A percentile compares a stretch with the other conserved stretches of the same genome.
These are phyloP conservation scores for Trichophaea hybrida DNA, from an alignment of 2,329 filamentous ascomycete genomes.

Conservation along the genomic window DNA sequence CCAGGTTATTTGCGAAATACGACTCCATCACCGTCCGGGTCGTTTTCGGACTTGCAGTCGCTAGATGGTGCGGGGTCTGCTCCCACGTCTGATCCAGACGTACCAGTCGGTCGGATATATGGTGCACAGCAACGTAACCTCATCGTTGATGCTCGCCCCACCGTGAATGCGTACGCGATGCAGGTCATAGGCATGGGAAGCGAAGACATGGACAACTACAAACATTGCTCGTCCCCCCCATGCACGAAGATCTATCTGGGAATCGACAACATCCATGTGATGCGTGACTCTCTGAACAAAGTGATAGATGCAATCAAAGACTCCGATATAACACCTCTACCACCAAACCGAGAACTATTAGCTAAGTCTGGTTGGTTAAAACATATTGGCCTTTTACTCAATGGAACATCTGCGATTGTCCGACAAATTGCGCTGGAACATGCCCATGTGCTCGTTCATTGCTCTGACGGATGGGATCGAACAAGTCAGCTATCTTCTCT, in stretches of 20 bases:
- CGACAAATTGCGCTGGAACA: slow-evolving; percentile 81
- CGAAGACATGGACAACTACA: slow-evolving; percentile 96
- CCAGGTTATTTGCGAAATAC: slow-evolving; percentile 31
- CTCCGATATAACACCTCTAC: slow-evolving; percentile 68
- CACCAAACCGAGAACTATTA: slow-evolving; percentile 67
- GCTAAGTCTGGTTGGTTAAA: slow-evolving; percentile 80
- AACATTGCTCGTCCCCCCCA: slow-evolving; percentile 44
- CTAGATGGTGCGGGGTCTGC: slow-evolving; percentile 14
- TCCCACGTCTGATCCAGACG: slow-evolving; percentile 9
- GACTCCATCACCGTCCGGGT: slow-evolving; percentile 31
- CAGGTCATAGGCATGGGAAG: slow-evolving; percentile 85
- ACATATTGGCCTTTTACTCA: slow-evolving; percentile 70
- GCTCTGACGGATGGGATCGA: slow-evolving; percentile 95
- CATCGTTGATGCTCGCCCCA: slow-evolving; percentile 89
- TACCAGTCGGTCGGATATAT: slow-evolving; percentile 53
- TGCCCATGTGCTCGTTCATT: slow-evolving; percentile 91
- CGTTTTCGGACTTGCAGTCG: slow-evolving; percentile 20
- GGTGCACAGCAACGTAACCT: slow-evolving; percentile 87
- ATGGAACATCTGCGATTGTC: slow-evolving; percentile 72
- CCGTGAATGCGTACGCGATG: slow-evolving; percentile 87
- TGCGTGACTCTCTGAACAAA: slow-evolving; percentile 78
- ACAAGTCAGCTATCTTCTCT: slow-evolving; percentile 88
- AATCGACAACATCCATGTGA: slow-evolving; percentile 97
- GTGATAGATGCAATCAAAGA: slow-evolving; percentile 86
- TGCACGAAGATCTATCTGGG: slow-evolving; percentile 73